Percentiles rank a stretch among this genome's conserved stretches.
phyloP scores from a whole-genome alignment of 1,284 basidiomycete species.

The Cutaneotrichosporon daszewskae region DNA sequence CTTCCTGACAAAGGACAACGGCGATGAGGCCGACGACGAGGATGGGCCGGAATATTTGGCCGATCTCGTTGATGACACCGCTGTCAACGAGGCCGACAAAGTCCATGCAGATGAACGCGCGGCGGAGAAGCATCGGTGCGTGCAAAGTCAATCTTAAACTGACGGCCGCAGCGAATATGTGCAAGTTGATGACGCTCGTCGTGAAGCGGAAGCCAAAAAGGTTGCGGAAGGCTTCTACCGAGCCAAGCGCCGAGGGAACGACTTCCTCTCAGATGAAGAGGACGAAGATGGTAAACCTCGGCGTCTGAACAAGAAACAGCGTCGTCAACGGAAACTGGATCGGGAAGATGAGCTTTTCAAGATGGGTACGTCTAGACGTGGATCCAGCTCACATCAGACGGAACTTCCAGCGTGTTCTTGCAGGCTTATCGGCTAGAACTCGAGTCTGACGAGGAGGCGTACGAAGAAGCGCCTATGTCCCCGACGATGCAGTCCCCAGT shows the following conservation, averaged over 20 bases:
- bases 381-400: slow-evolving; percentile 3
- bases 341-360: slow-evolving; percentile 30
- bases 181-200: slow-evolving; percentile 31
- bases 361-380: slow-evolving; percentile 19
- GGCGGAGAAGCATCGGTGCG: slow-evolving; percentile 34
- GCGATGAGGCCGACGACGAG: slow-evolving; percentile 26
- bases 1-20: slow-evolving; percentile 19
- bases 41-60: slow-evolving; percentile 31
- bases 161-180: slow-evolving; percentile 25
- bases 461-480: slow-evolving; percentile 21
- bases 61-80: slow-evolving; percentile 36
- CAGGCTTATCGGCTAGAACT: slow-evolving; percentile 26
- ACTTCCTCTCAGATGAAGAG: slow-evolving; percentile 33
- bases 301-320: slow-evolving; percentile 23
- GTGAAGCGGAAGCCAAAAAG: slow-evolving; percentile 33
- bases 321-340: slow-evolving; percentile 23
- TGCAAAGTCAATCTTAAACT: slow-evolving; percentile 5
- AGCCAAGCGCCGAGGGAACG: slow-evolving; percentile 25
- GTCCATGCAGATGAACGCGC: slow-evolving; percentile 24
- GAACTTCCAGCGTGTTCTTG: slow-evolving; percentile 31
- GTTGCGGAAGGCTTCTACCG: slow-evolving; percentile 34
- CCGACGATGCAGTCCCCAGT: slow-evolving; percentile 3
- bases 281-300: slow-evolving; percentile 20
- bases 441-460: slow-evolving; percentile 31
- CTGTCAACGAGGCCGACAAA: slow-evolving; percentile 25